Conservation (phyloP, 75 land plant genomes). For the Selaginella tamariscina region DNA sequence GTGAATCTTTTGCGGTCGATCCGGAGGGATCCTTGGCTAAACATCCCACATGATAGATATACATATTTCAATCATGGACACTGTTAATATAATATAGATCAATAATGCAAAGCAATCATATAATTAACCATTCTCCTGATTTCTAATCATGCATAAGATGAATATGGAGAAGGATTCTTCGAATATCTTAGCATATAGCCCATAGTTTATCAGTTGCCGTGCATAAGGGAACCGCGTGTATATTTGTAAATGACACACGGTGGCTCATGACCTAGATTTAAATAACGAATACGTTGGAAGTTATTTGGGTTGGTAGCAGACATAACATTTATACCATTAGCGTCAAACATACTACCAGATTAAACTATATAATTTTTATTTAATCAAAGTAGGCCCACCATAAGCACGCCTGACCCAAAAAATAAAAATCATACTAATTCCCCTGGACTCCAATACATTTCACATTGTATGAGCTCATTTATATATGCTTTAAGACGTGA, state of each 20-base stretch:
- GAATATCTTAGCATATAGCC: neutral
- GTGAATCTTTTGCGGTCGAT: neutral
- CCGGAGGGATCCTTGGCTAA: neutral
- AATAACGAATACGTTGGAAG: neutral
- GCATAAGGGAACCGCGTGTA: no score
- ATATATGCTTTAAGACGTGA: neutral
- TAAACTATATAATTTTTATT: no score
- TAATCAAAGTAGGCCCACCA: no score
- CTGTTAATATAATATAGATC: neutral
- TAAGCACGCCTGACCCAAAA: no score
- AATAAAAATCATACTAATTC: no score
- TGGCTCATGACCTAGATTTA: neutral
- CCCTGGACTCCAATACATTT: neutral
- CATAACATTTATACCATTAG: neutral
- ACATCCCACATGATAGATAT: neutral
- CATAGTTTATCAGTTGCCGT: neutral
- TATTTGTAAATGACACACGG: no score
- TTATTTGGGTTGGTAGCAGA: neutral
- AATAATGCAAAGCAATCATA: no score
- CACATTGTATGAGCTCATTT: neutral
- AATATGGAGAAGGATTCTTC: no score
- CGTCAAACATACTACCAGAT: conserved; percentile 3
- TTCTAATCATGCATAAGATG: no score
- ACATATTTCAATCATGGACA: neutral
- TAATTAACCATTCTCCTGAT: neutral